Evolutionary conservation across 2,329 filamentous ascomycete genomes (phyloP), one percentile per base, ranked within the genome.

Genomic region (Colletotrichum lindemuthianum): DNA sequence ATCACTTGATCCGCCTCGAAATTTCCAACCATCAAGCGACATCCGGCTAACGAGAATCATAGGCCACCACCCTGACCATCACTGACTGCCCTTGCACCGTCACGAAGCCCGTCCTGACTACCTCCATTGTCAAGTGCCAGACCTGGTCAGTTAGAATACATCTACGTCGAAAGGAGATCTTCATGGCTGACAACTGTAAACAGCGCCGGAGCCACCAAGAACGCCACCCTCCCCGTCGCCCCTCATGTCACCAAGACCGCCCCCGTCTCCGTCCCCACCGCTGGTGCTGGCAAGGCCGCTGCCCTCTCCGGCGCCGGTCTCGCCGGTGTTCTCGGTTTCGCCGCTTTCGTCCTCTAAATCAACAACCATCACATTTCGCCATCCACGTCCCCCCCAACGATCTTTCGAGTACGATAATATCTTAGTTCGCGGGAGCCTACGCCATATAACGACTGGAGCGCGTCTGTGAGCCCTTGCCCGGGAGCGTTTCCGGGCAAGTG

Each of bases 31-130:
- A 33, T 49, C 39, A 47, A 6, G 34, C 12, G 34, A 43, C 13
- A 9, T 40, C 54, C 69, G 82, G 81, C 76, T 58, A 59, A 65
- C 47, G 33, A 45, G 44, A 13, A 6, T 33, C 52, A 15, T 55
- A 87, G 85, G 79, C 89, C 75, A 89, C 88, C 76, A 89, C 87
- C 76, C 78, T 91, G 77, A 91, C 89, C 81, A 86, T 91, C 83
- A 87, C 87, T 72, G 82, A 90, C 84, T 90, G 89, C 85, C 86
- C 88, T 71, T 91, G 88, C 88, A 92, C 86, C 74, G 74, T 88
- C 78, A 84, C 82, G 80, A 85, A 83, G 81, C 85, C 86, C 59
- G 79, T 88, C 71, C 78, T 79, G 74, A 82, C 79, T 76, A 79
- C 81, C 75, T 80, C 82, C 67, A 76, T 79, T 49, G 84, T 86